Evolutionary conservation across 1,284 basidiomycete species (phyloP).

Genomic region (Heliocybe sulcata): DNA sequence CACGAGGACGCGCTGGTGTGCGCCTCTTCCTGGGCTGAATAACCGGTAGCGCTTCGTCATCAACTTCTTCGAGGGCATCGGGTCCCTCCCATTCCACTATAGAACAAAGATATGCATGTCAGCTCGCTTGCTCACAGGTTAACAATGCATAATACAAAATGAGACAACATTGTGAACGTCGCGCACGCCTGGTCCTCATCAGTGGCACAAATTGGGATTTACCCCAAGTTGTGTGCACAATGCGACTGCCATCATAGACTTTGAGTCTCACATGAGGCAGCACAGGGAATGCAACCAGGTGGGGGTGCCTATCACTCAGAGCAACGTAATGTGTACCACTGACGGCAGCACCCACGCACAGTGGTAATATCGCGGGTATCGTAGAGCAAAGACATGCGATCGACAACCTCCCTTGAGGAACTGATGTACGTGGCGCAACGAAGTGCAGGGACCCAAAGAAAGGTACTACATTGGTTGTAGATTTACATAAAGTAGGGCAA

Average conservation of each 20-base stretch:
- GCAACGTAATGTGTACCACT: background rate
- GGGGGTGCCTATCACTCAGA: background rate
- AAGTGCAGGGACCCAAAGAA: background rate
- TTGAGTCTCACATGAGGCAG: background rate
- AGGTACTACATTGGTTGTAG: background rate
- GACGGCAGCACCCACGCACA: background rate
- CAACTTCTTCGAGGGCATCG: constrained; percentile 39
- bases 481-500: constrained; percentile 3
- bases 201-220: background rate
- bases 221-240: background rate
- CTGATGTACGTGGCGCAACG: background rate
- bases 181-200: background rate
- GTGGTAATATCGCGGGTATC: background rate
- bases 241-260: background rate
- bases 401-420: background rate
- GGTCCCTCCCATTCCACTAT: constrained; percentile 68
- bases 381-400: background rate
- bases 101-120: constrained; percentile 16
- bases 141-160: constrained; percentile 12
- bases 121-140: constrained; percentile 14
- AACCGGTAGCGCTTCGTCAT: background rate
- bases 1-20: background rate
- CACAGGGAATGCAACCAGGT: background rate
- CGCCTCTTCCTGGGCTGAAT: constrained; percentile 3
- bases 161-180: background rate